A percentile compares a stretch with the other conserved stretches of the same genome.
phyloP scores from a whole-genome alignment of 2,329 filamentous ascomycete species.

The Venturia asperata region DNA sequence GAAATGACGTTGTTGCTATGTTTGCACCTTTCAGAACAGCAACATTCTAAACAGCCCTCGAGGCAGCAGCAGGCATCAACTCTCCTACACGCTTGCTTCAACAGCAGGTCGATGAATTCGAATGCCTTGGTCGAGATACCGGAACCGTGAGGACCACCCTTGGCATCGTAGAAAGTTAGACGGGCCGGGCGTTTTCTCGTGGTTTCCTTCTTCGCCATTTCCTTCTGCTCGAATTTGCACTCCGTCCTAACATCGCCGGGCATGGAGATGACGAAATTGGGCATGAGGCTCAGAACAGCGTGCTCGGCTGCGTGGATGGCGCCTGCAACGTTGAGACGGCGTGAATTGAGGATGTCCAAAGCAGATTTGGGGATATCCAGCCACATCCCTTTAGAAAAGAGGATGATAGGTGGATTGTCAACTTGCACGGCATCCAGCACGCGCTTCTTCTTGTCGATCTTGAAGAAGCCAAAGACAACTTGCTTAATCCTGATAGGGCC shows the following conservation, averaged over 20 bases:
- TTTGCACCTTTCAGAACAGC: constrained; percentile 75
- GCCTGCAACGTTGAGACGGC: constrained; percentile 72
- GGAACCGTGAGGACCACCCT: constrained; percentile 73
- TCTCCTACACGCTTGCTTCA: constrained; percentile 67
- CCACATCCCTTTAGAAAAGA: constrained; percentile 88
- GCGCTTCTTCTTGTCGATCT: constrained; percentile 76
- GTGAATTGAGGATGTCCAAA: constrained; percentile 67
- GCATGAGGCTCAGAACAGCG: constrained; percentile 76
- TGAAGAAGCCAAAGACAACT: constrained; percentile 94
- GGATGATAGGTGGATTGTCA: constrained; percentile 83
- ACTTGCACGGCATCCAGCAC: constrained; percentile 90
- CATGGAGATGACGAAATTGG: constrained; percentile 82
- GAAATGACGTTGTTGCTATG: constrained; percentile 89
- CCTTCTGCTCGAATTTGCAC: constrained; percentile 83
- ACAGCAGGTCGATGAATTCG: constrained; percentile 76
- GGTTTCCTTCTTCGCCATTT: constrained; percentile 66
- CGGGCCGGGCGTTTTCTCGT: constrained; percentile 75
- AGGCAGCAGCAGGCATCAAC: constrained; percentile 70
- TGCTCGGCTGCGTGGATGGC: constrained; percentile 95
- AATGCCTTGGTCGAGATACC: constrained; percentile 92
- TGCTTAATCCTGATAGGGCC: constrained; percentile 80
- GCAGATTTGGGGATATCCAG: constrained; percentile 77
- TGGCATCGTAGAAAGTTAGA: constrained; percentile 90
- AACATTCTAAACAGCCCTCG: constrained; percentile 83
- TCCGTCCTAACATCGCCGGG: constrained; percentile 91